A percentile compares a stretch with the other conserved stretches of the same genome.
phyloP scores from a whole-genome alignment of 192 early-diverging fungal genomes.

The Funneliformis mosseae region DNA sequence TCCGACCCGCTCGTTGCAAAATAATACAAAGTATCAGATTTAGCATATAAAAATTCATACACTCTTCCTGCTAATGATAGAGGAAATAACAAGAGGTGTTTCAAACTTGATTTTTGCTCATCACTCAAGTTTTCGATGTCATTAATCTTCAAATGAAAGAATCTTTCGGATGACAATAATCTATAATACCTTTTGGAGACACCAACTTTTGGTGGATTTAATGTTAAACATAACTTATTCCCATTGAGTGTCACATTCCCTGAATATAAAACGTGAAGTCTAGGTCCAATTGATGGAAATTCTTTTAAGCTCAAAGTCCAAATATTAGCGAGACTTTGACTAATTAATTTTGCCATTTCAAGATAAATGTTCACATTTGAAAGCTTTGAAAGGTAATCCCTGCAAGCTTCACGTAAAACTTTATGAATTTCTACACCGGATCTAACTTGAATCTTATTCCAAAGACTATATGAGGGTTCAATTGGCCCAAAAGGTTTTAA shows the following conservation, averaged over 20 bases:
- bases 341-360: not conserved
- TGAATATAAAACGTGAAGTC: not conserved
- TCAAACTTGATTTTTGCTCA: not conserved
- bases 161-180: constrained; percentile 36
- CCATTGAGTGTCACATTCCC: not conserved
- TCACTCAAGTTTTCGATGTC: not conserved
- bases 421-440: not conserved
- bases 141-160: constrained; percentile 35
- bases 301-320: not conserved
- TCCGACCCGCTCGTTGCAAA: constrained; percentile 40
- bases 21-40: constrained; percentile 32
- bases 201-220: constrained; percentile 28
- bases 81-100: constrained; percentile 25
- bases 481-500: constrained; percentile 11
- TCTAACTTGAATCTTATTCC: not conserved
- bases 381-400: not conserved
- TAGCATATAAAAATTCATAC: constrained; percentile 41
- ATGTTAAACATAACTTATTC: not conserved
- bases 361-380: not conserved
- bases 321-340: not conserved
- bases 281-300: not conserved
- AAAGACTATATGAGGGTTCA: not conserved
- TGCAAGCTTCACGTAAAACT: not conserved
- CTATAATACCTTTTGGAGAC: constrained; percentile 40
- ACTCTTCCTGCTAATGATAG: constrained; percentile 33